A percentile compares a stretch with the other conserved stretches of the same genome.
Conservation (phyloP, 2,329 filamentous ascomycete genomes). For the Colletotrichum filicis region DNA sequence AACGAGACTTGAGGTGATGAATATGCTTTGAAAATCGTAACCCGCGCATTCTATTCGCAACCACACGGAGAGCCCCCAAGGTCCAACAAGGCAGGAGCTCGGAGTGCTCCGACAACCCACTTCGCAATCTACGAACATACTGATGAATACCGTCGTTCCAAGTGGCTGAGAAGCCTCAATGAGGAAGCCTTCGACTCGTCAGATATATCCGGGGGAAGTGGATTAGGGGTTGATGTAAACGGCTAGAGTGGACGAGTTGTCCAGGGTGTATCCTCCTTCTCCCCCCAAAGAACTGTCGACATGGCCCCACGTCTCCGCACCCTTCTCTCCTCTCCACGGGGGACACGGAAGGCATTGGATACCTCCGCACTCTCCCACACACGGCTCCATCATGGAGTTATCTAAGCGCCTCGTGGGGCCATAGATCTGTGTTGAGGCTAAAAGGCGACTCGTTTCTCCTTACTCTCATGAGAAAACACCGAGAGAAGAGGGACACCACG, state of each 20-base stretch:
- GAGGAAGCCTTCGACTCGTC: neutral
- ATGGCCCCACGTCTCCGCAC: slow-evolving; percentile 21
- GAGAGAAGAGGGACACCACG: neutral
- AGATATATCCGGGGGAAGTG: neutral
- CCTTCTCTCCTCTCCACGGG: slow-evolving; percentile 8
- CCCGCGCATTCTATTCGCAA: neutral
- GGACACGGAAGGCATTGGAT: slow-evolving; percentile 20
- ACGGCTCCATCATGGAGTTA: slow-evolving; percentile 24
- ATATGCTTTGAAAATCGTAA: neutral
- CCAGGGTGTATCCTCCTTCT: slow-evolving; percentile 8
- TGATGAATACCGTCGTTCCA: neutral
- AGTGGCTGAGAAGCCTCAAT: neutral
- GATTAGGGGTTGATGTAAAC: neutral
- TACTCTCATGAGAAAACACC: neutral
- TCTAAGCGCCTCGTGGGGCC: slow-evolving; percentile 2
- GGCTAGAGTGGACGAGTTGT: neutral
- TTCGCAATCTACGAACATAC: neutral
- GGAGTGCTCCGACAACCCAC: neutral
- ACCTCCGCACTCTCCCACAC: slow-evolving; percentile 30
- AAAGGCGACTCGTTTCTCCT: neutral
- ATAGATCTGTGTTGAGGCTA: neutral
- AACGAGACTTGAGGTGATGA: neutral
- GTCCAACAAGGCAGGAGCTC: neutral
- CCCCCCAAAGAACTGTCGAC: neutral
- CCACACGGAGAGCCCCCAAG: neutral